These are phyloP conservation scores for Nitzschia putrida DNA, from an alignment of 108 stramenopile genomes.

Conservation along the genomic window DNA sequence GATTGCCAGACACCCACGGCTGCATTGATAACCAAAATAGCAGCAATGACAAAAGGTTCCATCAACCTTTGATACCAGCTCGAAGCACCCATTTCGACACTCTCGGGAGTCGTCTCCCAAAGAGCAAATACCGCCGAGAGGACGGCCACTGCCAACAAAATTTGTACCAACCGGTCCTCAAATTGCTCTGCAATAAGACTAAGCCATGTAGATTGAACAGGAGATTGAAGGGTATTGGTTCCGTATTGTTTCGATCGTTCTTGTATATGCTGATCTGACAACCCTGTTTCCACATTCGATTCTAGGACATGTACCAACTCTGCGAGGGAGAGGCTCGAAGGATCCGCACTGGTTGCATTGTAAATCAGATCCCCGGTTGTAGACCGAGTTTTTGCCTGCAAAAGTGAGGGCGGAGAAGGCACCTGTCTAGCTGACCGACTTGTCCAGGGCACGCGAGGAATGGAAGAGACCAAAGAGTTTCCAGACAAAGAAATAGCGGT, in stretches of 20 bases:
- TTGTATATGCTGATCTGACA: slow-evolving; percentile 27
- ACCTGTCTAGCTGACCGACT: too few species aligned
- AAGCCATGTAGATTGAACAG: slow-evolving; percentile 49
- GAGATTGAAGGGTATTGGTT: slow-evolving; percentile 52
- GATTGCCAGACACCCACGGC: slow-evolving; percentile 95
- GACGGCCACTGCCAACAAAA: slow-evolving; percentile 73
- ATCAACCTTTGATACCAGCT: slow-evolving; percentile 52
- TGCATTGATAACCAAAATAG: slow-evolving; percentile 95
- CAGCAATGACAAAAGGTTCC: slow-evolving; percentile 94
- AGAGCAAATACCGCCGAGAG: slow-evolving; percentile 70
- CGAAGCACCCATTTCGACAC: not conserved
- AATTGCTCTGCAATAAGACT: slow-evolving; percentile 80
- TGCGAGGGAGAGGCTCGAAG: slow-evolving; percentile 14
- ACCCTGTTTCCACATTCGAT: slow-evolving; percentile 23
- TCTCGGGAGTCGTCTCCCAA: slow-evolving; percentile 56
- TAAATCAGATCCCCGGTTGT: not conserved
- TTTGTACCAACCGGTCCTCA: slow-evolving; percentile 86
- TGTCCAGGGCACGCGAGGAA: too few species aligned
- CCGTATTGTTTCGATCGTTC: slow-evolving; percentile 50
- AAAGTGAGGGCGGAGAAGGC: too few species aligned
- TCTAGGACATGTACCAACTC: slow-evolving; percentile 22
- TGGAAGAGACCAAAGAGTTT: too few species aligned
- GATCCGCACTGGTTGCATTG: slow-evolving; percentile 29
- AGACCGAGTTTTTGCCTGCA: too few species aligned
- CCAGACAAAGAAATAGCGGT: too few species aligned